Evolutionary conservation across 1,139 yeast species (phyloP).

Genomic region (Suhomyces coccinellae): DNA sequence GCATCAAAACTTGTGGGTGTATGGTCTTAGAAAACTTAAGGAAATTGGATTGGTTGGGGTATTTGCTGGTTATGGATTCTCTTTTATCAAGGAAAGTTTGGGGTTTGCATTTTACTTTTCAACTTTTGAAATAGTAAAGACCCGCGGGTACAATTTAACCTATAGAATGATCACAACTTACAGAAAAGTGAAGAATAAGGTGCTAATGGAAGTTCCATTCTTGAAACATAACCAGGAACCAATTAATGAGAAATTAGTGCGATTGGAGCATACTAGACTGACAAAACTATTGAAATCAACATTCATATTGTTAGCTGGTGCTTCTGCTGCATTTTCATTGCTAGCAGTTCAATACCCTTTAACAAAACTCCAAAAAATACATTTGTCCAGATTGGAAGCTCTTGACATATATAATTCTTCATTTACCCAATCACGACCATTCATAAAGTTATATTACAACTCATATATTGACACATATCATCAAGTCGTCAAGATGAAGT

Average conservation of each 20-base stretch:
- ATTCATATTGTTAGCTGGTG: constrained; percentile 83
- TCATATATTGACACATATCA: constrained; percentile 73
- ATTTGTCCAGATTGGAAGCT: constrained; percentile 76
- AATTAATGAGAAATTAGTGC: constrained; percentile 31
- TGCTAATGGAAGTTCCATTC: constrained; percentile 24
- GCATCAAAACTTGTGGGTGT: constrained; percentile 74
- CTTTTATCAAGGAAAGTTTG: constrained; percentile 74
- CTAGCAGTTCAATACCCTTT: constrained; percentile 83
- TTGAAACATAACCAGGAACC: constrained; percentile 21
- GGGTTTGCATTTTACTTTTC: constrained; percentile 89
- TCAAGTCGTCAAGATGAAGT: constrained; percentile 56
- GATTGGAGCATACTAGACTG: constrained; percentile 42
- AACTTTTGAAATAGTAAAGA: constrained; percentile 80
- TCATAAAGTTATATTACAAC: constrained; percentile 56
- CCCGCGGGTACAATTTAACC: constrained; percentile 58
- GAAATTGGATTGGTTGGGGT: constrained; percentile 83
- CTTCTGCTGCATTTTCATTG: constrained; percentile 77
- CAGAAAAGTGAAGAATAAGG: constrained; percentile 33
- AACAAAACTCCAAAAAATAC: constrained; percentile 75
- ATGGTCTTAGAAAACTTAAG: constrained; percentile 64
- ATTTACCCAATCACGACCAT: constrained; percentile 29
- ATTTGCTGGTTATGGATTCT: constrained; percentile 82
- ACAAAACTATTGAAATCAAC: constrained; percentile 60
- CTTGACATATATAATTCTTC: constrained; percentile 65
- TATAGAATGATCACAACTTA: constrained; percentile 62